Evolutionary conservation across 176 grass and related monocot species (phyloP).

Genomic region (Eremochloa ophiuroides): DNA sequence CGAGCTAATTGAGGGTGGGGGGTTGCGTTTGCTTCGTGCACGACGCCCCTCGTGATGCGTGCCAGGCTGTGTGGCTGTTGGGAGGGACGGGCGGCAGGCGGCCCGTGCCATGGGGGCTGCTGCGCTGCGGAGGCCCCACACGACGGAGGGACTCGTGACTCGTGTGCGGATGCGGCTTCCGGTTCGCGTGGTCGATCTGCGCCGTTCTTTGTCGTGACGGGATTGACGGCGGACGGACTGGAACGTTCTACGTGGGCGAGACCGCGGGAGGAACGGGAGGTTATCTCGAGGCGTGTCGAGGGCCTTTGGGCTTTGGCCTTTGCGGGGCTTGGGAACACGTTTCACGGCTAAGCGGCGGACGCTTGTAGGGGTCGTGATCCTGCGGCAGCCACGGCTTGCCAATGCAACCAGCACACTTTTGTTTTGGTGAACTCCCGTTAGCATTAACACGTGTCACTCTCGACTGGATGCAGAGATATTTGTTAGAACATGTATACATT

Average conservation of each 20-base stretch:
- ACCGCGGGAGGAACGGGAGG: background rate
- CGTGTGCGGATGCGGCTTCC: background rate
- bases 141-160: background rate
- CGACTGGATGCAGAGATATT: too few relatives aligned
- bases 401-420: background rate
- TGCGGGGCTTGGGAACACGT: background rate
- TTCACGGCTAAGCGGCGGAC: slow-evolving; percentile 24
- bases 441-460: too few relatives aligned
- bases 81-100: background rate
- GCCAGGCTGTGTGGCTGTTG: slow-evolving; percentile 39
- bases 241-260: background rate
- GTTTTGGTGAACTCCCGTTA: background rate
- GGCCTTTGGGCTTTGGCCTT: too few relatives aligned
- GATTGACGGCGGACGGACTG: background rate
- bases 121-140: background rate
- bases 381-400: too few relatives aligned
- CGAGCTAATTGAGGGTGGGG: background rate
- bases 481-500: too few relatives aligned
- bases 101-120: background rate
- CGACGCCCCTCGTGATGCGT: slow-evolving; percentile 44
- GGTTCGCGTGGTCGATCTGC: background rate
- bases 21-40: slow-evolving; percentile 9
- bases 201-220: background rate
- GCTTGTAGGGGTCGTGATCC: background rate
- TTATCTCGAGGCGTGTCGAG: slow-evolving; percentile 28